These are phyloP conservation scores for Apocynum venetum DNA, from an alignment of 257 asterid genomes.

Conservation along the genomic window DNA sequence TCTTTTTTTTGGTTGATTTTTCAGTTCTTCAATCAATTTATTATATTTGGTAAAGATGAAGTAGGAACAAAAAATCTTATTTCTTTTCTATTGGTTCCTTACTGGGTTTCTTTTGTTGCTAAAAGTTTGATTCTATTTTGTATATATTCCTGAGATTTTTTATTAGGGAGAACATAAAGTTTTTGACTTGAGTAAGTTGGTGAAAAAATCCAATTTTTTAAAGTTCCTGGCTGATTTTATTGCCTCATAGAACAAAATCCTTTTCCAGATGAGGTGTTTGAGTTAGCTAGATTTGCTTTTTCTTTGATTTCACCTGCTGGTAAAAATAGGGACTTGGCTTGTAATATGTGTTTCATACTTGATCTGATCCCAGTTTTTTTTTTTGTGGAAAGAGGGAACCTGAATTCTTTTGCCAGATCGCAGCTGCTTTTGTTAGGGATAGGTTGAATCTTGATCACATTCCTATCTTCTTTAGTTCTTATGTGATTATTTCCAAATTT, in stretches of 20 bases:
- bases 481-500: neutral
- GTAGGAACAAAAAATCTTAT: slow-evolving; percentile 42
- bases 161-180: neutral
- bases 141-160: neutral
- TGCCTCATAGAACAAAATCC: neutral
- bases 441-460: slow-evolving; percentile 11
- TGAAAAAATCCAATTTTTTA: neutral
- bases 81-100: neutral
- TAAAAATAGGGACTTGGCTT: neutral
- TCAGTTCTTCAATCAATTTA: neutral
- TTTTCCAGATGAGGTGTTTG: neutral
- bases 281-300: neutral
- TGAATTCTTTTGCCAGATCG: neutral
- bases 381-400: neutral
- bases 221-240: neutral
- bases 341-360: neutral
- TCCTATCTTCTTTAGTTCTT: neutral
- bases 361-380: slow-evolving; percentile 16
- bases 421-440: slow-evolving; percentile 3
- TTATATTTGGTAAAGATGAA: slow-evolving; percentile 16
- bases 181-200: neutral
- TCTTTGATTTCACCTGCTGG: neutral
- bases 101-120: neutral
- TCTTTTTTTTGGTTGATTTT: slow-evolving; percentile 22
- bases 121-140: slow-evolving; percentile 1